Evolutionary conservation across 257 asterid genomes (phyloP).

Genomic region (Fraxinus cuspidata): DNA sequence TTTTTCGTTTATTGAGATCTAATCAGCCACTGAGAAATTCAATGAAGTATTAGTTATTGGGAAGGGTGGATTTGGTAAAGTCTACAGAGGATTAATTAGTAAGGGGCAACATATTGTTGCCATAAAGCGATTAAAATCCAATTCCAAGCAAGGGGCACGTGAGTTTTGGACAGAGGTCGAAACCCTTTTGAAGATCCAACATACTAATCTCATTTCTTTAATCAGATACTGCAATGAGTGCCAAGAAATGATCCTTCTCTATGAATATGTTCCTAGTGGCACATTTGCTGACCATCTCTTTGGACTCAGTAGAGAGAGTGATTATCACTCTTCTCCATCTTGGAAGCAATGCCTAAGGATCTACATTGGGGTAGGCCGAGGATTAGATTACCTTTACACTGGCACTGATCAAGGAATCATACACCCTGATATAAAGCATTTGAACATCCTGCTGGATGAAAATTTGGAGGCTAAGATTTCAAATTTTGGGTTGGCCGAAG

Average conservation of each 20-base stretch:
- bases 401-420: constrained; percentile 41
- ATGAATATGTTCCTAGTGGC: constrained; percentile 48
- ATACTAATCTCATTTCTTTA: constrained; percentile 50
- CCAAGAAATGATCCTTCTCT: constrained; percentile 48
- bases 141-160: constrained; percentile 46
- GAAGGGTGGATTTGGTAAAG: constrained; percentile 56
- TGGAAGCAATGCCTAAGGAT: constrained; percentile 49
- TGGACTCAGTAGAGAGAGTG: constrained; percentile 23
- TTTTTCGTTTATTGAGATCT: constrained; percentile 48
- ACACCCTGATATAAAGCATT: constrained; percentile 59
- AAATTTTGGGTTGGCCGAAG: constrained; percentile 68
- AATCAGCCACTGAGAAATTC: constrained; percentile 41
- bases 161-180: constrained; percentile 56
- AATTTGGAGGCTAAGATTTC: constrained; percentile 55
- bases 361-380: constrained; percentile 56
- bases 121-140: constrained; percentile 41
- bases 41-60: constrained; percentile 40
- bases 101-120: constrained; percentile 39
- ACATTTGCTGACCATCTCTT: constrained; percentile 51
- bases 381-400: constrained; percentile 50
- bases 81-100: constrained; percentile 49
- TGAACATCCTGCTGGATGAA: constrained; percentile 60
- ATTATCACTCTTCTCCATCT: constrained; percentile 25
- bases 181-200: constrained; percentile 47
- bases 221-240: constrained; percentile 55